These are phyloP conservation scores for Vanilla planifolia DNA, from an alignment of 106 monocot genomes.

Conservation along the genomic window DNA sequence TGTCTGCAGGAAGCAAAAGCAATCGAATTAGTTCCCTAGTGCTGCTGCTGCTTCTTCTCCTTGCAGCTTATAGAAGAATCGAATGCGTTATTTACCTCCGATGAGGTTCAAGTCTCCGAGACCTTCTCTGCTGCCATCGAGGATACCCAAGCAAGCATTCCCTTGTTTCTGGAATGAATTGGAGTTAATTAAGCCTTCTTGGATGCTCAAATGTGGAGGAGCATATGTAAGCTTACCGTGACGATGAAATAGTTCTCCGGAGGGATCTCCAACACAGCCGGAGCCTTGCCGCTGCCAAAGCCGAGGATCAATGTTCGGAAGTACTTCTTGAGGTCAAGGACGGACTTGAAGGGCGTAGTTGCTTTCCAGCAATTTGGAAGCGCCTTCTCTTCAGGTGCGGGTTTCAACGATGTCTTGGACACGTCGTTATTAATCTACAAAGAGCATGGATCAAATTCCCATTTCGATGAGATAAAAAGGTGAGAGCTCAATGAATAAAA, in stretches of 20 bases:
- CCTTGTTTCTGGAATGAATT: constrained; percentile 48
- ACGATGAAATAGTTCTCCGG: constrained; percentile 47
- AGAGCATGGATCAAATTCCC: too few relatives aligned
- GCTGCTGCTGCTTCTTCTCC: too few relatives aligned
- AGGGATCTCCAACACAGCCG: constrained; percentile 44
- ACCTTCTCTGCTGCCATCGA: constrained; percentile 56
- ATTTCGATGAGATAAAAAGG: too few relatives aligned
- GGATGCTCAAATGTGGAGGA: too few relatives aligned
- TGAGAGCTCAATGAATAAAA: too few relatives aligned
- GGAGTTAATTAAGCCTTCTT: too few relatives aligned
- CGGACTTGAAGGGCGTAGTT: constrained; percentile 61
- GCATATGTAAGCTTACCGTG: constrained; percentile 44
- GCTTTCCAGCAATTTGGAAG: constrained; percentile 89
- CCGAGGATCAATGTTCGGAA: constrained; percentile 37
- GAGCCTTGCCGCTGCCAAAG: constrained; percentile 41
- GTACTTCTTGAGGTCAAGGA: constrained; percentile 41
- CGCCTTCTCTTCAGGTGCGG: constrained; percentile 35
- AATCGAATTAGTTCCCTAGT: too few relatives aligned
- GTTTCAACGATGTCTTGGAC: constrained; percentile 34
- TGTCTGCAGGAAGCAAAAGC: too few relatives aligned
- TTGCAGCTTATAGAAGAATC: too few relatives aligned
- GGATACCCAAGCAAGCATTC: constrained; percentile 76
- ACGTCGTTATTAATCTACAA: constrained; percentile 53
- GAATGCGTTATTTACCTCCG: too few relatives aligned
- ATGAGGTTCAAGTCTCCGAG: constrained; percentile 55